Conservation (phyloP, 2,329 filamentous ascomycete species). For the Clonostachys byssicola region DNA sequence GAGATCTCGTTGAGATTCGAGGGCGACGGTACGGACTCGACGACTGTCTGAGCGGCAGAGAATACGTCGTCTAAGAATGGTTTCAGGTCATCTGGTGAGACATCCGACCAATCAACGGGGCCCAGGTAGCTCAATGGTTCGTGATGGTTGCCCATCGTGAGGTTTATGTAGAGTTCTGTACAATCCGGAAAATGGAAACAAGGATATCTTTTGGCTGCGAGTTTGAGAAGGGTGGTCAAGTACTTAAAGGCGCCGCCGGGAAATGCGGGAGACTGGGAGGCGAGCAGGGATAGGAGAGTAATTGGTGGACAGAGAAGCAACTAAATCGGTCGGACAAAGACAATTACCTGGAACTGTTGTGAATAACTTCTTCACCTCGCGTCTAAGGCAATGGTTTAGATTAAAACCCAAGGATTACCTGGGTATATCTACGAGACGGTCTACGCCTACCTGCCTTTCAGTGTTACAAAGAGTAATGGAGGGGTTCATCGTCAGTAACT, state of each 20-base stretch:
- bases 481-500: no score
- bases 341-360: no score
- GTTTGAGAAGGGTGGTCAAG: no score
- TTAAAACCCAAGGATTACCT: no score
- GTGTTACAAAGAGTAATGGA: no score
- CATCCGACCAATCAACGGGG: conserved; percentile 47
- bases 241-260: no score
- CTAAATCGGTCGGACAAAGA: no score
- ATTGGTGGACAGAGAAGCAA: neutral
- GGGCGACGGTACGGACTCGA: conserved; percentile 67
- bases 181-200: neutral
- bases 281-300: neutral
- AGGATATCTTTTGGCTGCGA: neutral
- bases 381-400: no score
- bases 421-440: no score
- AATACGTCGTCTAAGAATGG: conserved; percentile 58
- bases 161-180: neutral
- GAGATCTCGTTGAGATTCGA: conserved; percentile 12
- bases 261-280: no score
- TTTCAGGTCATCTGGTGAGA: conserved; percentile 41
- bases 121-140: conserved; percentile 53
- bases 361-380: no score
- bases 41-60: conserved; percentile 61
- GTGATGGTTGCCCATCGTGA: conserved; percentile 51
- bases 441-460: no score